Evolutionary conservation across 2,329 filamentous ascomycete species (phyloP).

Genomic region (Monosporascus sp.): DNA sequence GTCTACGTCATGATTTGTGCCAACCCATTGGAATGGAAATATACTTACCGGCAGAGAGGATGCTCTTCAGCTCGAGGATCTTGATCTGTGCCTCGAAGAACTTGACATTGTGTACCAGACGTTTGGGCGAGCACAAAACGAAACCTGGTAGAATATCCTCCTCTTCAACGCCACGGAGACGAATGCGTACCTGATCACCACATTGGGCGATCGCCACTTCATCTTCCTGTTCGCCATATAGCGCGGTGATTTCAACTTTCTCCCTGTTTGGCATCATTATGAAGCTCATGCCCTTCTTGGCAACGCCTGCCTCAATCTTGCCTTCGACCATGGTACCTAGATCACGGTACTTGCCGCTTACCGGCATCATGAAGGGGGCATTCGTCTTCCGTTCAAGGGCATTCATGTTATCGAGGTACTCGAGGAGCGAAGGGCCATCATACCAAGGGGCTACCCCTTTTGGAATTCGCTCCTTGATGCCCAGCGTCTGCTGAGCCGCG

Average conservation of each 20-base stretch:
- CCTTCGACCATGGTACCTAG: slow-evolving; percentile 97
- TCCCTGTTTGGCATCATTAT: slow-evolving; percentile 96
- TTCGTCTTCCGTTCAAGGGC: slow-evolving; percentile 93
- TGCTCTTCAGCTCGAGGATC: slow-evolving; percentile 89
- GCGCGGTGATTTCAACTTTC: slow-evolving; percentile 70
- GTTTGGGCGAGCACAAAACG: slow-evolving; percentile 90
- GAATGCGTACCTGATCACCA: slow-evolving; percentile 90
- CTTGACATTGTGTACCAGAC: slow-evolving; percentile 83
- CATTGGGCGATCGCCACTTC: slow-evolving; percentile 78
- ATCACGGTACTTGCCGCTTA: slow-evolving; percentile 93
- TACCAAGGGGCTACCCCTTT: slow-evolving; percentile 77
- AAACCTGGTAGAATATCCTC: slow-evolving; percentile 95
- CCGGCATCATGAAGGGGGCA: slow-evolving; percentile 98
- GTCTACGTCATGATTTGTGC: no score
- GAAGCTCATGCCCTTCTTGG: slow-evolving; percentile 82
- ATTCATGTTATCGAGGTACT: slow-evolving; percentile 92
- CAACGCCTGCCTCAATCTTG: slow-evolving; percentile 89
- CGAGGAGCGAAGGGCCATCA: slow-evolving; percentile 81
- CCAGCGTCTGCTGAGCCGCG: slow-evolving; percentile 77
- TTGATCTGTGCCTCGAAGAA: slow-evolving; percentile 95
- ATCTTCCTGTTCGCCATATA: slow-evolving; percentile 95
- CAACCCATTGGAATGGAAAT: background rate
- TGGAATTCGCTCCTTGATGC: slow-evolving; percentile 84
- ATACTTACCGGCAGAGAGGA: slow-evolving; percentile 64
- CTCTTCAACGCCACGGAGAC: slow-evolving; percentile 91